Evolutionary conservation across 768 basidiomycete genomes (phyloP).

Genomic region (Agaricus blazei): DNA sequence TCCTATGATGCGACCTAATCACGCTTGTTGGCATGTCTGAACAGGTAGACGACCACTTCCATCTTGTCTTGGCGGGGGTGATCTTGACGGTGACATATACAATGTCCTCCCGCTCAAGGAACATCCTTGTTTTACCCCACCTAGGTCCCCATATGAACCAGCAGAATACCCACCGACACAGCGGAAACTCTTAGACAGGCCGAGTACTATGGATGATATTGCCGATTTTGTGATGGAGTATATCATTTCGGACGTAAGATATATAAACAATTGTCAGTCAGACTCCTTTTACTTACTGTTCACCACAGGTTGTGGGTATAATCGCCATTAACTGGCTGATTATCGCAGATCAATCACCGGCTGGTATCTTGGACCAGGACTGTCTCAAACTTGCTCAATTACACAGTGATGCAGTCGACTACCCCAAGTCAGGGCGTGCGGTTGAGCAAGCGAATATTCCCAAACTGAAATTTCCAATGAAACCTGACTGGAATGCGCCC

Average conservation of each 20-base stretch:
- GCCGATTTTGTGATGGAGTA: conserved; percentile 69
- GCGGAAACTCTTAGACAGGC: conserved; percentile 38
- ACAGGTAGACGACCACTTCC: conserved; percentile 56
- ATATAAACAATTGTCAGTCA: not conserved
- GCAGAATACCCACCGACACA: conserved; percentile 45
- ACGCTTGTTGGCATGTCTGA: not conserved
- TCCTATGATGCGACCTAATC: not conserved
- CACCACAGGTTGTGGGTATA: conserved; percentile 48
- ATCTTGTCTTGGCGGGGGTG: conserved; percentile 62
- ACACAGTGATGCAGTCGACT: conserved; percentile 65
- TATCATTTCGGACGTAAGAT: conserved; percentile 55
- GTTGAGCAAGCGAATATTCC: conserved; percentile 39
- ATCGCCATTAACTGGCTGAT: conserved; percentile 61
- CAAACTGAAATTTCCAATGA: conserved; percentile 26
- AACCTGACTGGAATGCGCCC: conserved; percentile 65
- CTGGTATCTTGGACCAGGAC: conserved; percentile 43
- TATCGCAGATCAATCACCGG: conserved; percentile 50
- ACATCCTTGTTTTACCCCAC: conserved; percentile 22
- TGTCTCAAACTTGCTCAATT: conserved; percentile 51
- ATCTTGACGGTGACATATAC: conserved; percentile 63
- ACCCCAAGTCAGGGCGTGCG: conserved; percentile 52
- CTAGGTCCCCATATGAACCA: conserved; percentile 22
- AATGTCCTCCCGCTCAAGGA: conserved; percentile 42
- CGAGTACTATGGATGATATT: conserved; percentile 58
- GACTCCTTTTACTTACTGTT: not conserved